phyloP scores from a whole-genome alignment of 202 grass and related monocot genomes.

The Musa balbisiana region DNA sequence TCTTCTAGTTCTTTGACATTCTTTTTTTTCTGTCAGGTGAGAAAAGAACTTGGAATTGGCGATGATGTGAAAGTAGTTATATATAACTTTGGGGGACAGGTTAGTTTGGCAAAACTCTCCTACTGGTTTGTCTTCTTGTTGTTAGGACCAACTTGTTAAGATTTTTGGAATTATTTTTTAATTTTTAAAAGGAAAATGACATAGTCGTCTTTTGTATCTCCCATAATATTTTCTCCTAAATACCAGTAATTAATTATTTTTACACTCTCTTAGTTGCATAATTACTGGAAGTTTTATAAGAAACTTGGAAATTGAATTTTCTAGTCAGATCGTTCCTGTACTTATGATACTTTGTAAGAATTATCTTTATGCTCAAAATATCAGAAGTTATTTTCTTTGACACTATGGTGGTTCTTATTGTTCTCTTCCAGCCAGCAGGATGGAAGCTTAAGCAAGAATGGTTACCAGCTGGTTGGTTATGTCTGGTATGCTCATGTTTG shows the following conservation, averaged over 20 bases:
- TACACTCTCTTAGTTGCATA: no score
- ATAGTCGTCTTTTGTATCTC: no score
- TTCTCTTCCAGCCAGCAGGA: conserved; percentile 58
- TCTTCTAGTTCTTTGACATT: conserved; percentile 24
- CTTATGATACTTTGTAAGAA: not conserved
- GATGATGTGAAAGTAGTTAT: conserved; percentile 87
- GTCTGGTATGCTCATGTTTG: conserved; percentile 65
- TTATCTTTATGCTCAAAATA: not conserved
- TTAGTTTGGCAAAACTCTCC: conserved; percentile 3
- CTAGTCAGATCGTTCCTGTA: not conserved
- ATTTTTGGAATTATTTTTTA: not conserved
- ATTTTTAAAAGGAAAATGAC: not conserved
- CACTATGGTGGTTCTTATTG: conserved; percentile 6
- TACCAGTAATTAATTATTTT: no score
- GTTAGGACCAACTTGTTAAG: not conserved
- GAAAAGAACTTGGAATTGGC: conserved; percentile 75
- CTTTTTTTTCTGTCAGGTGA: conserved; percentile 47
- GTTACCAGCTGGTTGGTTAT: conserved; percentile 86
- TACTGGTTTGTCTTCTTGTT: not conserved
- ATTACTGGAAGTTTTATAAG: not conserved
- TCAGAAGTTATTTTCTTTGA: not conserved
- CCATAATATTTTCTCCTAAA: no score
- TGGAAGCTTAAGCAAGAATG: conserved; percentile 89
- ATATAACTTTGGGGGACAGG: conserved; percentile 98
- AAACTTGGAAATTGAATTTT: not conserved